Percentiles rank a stretch among this genome's conserved stretches.
Conservation (phyloP, 2,329 filamentous ascomycete species). For the Gaeumannomyces sp. region DNA sequence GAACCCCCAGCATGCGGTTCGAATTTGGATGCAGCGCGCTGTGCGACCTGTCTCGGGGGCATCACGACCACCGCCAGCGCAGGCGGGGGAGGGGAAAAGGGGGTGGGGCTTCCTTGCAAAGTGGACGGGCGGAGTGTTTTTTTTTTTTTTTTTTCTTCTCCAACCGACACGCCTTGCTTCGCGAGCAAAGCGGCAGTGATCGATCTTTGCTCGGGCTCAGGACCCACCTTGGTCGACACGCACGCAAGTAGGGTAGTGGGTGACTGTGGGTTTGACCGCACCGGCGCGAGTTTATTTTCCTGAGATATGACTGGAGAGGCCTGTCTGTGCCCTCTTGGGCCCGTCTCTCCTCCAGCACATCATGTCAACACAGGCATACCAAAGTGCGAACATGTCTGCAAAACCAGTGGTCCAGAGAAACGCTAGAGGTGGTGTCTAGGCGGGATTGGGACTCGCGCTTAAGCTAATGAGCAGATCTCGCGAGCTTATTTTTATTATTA, state of each 20-base stretch:
- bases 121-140: not conserved
- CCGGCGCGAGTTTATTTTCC: not conserved
- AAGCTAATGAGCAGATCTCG: conserved; percentile 4
- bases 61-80: not conserved
- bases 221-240: too few species aligned
- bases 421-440: not conserved
- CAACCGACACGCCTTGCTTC: too few species aligned
- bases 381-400: not conserved
- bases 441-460: not conserved
- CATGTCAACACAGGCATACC: too few species aligned
- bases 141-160: not conserved
- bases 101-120: not conserved
- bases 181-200: not conserved
- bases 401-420: not conserved
- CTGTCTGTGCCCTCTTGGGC: too few species aligned
- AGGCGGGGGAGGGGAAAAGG: not conserved
- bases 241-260: too few species aligned
- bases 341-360: not conserved
- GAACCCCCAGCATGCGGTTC: not conserved
- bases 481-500: conserved; percentile 4
- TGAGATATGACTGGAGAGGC: not conserved
- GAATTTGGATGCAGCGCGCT: not conserved
- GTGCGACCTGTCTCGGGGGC: not conserved
- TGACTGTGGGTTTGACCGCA: not conserved
- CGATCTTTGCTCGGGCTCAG: not conserved